Conservation (phyloP, 177 flowering plant genomes). For the Vitis hybrid region DNA sequence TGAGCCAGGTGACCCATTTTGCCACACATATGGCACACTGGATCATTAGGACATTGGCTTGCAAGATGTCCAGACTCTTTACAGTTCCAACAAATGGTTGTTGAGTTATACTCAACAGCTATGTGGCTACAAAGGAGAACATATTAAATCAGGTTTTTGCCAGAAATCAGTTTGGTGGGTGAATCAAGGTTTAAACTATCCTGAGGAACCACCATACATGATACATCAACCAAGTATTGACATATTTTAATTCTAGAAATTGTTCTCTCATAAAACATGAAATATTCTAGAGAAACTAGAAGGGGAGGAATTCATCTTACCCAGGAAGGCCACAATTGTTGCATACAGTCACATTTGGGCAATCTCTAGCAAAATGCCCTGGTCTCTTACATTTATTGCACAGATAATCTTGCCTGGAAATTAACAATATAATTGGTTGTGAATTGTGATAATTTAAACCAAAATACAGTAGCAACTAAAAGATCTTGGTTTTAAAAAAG, state of each 20-base stretch:
- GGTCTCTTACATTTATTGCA: slow-evolving; percentile 37
- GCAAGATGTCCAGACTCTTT: slow-evolving; percentile 32
- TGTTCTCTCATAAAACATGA: no score
- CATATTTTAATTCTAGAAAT: no score
- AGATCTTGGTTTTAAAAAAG: no score
- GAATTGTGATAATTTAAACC: no score
- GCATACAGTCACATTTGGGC: slow-evolving; percentile 31
- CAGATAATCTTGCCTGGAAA: slow-evolving; percentile 21
- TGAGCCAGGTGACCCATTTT: slow-evolving; percentile 30
- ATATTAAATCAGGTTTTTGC: neutral
- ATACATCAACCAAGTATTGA: no score
- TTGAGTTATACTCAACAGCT: slow-evolving; percentile 28
- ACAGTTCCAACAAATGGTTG: slow-evolving; percentile 33
- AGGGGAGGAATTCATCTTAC: slow-evolving; percentile 16
- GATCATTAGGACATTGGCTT: slow-evolving; percentile 28
- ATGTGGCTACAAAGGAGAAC: slow-evolving; percentile 20
- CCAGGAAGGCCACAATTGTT: slow-evolving; percentile 39
- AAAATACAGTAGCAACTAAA: no score
- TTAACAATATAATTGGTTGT: neutral
- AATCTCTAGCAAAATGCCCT: slow-evolving; percentile 38
- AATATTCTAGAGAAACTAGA: neutral
- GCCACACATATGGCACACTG: slow-evolving; percentile 34
- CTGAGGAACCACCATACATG: no score
- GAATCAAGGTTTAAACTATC: no score
- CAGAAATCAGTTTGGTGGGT: no score